Base-by-base conservation (phyloP, 352 stramenopile genomes). In the Globisporangium emineosum region DNA sequence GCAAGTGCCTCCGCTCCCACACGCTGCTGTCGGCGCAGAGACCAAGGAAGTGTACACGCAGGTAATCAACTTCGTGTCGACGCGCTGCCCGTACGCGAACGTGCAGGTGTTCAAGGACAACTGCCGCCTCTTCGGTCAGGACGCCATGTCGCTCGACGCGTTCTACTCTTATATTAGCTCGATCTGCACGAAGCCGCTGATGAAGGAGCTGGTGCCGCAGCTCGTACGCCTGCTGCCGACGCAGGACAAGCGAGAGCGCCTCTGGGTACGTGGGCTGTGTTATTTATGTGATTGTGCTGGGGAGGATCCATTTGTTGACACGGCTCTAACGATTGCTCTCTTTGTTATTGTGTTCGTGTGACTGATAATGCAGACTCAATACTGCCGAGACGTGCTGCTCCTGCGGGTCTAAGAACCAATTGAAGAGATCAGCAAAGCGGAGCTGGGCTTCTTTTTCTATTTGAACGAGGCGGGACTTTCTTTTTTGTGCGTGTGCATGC, bases 41-140 rank as follows among this genome's bases (percentile, higher is more conserved):
- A 93, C 88, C 64, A 95, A 95, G 72, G 66, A 88, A 43, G 83
- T 94, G 47, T 95, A 94, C 67, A 82, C 75, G 23, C 70, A 91
- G 3, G 87, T 95, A 55, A 91, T 95, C 57, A 77, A 80, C 47
- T 90, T 95, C 21, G 70, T 95, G 23, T 77, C 81, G 52, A 77
- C 76, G 27, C 86, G 86, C 50, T 93, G 86, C 53, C 85, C 87
- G 42, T 87, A 95, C 70, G 87, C 87, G 2, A 90, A 95, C 37
- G 54, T 93, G 53, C 81, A 92, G 60, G 70, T 82, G 35, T 95
- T 95, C 65, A 95, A 95, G 69, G 87, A 95, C 70, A 95, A 95
- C 71, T 95, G 87, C 67, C 85, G 87, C 30, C 81, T 90, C 25
- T 95, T 95, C 51, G 87, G 87, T 2, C 87, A 95, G 43, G 87